A percentile compares a stretch with the other conserved stretches of the same genome.
phyloP scores from a whole-genome alignment of 805 yeast species.

The Wickerhamomyces alni region DNA sequence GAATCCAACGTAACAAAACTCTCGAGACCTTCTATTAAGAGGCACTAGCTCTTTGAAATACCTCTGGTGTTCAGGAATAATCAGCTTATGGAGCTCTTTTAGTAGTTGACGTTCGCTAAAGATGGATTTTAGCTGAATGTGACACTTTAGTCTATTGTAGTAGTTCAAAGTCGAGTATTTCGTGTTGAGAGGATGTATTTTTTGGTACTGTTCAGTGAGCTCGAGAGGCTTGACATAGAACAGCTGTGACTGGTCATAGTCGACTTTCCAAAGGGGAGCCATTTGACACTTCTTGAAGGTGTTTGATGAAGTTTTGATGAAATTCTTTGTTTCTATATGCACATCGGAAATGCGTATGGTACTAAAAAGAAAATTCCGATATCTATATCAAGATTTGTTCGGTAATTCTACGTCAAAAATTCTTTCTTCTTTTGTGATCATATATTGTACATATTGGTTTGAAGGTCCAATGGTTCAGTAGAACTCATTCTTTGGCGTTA shows the following conservation, averaged over 20 bases:
- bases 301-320: too few relatives aligned
- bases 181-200: neutral
- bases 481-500: slow-evolving; percentile 72
- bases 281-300: too few relatives aligned
- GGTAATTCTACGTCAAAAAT: too few relatives aligned
- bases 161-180: neutral
- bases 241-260: too few relatives aligned
- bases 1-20: neutral
- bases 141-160: neutral
- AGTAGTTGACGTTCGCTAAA: neutral
- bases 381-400: too few relatives aligned
- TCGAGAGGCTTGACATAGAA: neutral
- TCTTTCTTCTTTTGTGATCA: too few relatives aligned
- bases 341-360: too few relatives aligned
- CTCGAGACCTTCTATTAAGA: neutral
- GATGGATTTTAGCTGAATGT: neutral
- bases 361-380: too few relatives aligned
- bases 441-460: too few relatives aligned
- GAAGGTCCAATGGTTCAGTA: too few relatives aligned
- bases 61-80: neutral
- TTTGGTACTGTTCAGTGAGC: neutral
- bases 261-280: too few relatives aligned
- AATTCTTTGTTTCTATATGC: too few relatives aligned
- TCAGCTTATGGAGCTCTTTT: neutral
- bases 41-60: neutral